Conservation (phyloP, 495 filamentous ascomycete species). For the Xylaria palmicola region DNA sequence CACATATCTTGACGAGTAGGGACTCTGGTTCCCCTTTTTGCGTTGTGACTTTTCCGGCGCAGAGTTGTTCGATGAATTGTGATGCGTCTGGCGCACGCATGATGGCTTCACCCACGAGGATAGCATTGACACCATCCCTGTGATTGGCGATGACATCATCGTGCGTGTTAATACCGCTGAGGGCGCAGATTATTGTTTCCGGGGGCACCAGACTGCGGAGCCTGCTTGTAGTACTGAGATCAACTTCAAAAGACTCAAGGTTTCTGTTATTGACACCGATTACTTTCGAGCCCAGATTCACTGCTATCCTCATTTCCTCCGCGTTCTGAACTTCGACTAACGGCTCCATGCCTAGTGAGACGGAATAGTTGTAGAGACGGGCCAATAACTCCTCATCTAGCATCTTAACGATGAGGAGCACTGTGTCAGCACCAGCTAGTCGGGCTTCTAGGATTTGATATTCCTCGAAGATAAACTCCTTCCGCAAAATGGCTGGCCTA, state of each 20-base stretch:
- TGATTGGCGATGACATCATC: slow-evolving; percentile 87
- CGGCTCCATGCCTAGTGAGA: slow-evolving; percentile 93
- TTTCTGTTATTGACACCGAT: slow-evolving; percentile 99
- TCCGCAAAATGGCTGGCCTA: slow-evolving; percentile 85
- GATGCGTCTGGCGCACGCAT: slow-evolving; percentile 85
- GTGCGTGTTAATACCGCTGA: slow-evolving; percentile 91
- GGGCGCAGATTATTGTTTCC: slow-evolving; percentile 86
- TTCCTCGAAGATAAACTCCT: slow-evolving; percentile 97
- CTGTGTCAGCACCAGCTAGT: slow-evolving; percentile 90
- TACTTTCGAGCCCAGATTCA: slow-evolving; percentile 84
- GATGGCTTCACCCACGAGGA: slow-evolving; percentile 92
- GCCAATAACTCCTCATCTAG: slow-evolving; percentile 72
- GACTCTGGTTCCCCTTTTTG: slow-evolving; percentile 29
- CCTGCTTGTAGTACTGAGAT: slow-evolving; percentile 89
- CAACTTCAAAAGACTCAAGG: slow-evolving; percentile 92
- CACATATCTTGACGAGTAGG: slow-evolving; percentile 89
- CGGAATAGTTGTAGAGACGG: slow-evolving; percentile 81
- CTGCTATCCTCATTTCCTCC: slow-evolving; percentile 87
- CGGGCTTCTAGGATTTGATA: slow-evolving; percentile 97
- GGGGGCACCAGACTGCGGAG: slow-evolving; percentile 81
- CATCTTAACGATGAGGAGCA: slow-evolving; percentile 98
- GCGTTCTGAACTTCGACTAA: slow-evolving; percentile 94
- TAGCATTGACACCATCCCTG: slow-evolving; percentile 84
- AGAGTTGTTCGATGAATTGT: slow-evolving; percentile 75
- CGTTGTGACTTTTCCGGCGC: slow-evolving; percentile 54